Conservation (phyloP, 257 asterid genomes). For the Ehretia macrophylla region DNA sequence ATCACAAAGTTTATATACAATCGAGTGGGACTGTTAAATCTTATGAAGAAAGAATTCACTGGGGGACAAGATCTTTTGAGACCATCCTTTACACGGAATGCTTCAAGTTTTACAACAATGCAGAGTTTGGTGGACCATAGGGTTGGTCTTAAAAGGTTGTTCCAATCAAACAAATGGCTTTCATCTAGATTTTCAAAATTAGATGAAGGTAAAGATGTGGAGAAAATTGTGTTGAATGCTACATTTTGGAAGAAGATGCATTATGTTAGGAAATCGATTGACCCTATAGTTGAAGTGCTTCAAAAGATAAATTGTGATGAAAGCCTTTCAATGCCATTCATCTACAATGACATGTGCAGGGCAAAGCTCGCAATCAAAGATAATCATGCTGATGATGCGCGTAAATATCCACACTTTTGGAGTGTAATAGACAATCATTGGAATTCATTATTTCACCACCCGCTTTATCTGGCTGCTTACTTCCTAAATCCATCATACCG, state of each 20-base stretch:
- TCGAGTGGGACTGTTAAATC: constrained; percentile 57
- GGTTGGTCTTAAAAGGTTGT: constrained; percentile 71
- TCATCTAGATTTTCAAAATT: constrained; percentile 63
- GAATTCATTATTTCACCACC: constrained; percentile 72
- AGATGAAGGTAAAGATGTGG: constrained; percentile 86
- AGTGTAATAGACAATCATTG: constrained; percentile 68
- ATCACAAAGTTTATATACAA: constrained; percentile 78
- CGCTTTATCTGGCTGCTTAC: constrained; percentile 82
- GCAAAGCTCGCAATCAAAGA: constrained; percentile 67
- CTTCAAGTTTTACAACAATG: constrained; percentile 69
- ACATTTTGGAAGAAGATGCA: constrained; percentile 80
- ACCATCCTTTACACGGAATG: constrained; percentile 55
- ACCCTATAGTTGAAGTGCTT: constrained; percentile 75
- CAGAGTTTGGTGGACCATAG: constrained; percentile 74
- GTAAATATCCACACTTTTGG: constrained; percentile 74
- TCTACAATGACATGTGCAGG: constrained; percentile 63
- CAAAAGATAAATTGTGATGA: constrained; percentile 61
- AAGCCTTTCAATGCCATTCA: constrained; percentile 73
- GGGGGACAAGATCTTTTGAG: constrained; percentile 71
- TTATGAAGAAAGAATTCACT: constrained; percentile 82
- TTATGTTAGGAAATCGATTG: constrained; percentile 67
- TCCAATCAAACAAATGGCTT: constrained; percentile 76
- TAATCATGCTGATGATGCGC: constrained; percentile 65
- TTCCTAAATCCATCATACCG: constrained; percentile 81
- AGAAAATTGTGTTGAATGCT: constrained; percentile 63